phyloP scores from a whole-genome alignment of 441 rosid species.

The Adansonia rubrostipa region DNA sequence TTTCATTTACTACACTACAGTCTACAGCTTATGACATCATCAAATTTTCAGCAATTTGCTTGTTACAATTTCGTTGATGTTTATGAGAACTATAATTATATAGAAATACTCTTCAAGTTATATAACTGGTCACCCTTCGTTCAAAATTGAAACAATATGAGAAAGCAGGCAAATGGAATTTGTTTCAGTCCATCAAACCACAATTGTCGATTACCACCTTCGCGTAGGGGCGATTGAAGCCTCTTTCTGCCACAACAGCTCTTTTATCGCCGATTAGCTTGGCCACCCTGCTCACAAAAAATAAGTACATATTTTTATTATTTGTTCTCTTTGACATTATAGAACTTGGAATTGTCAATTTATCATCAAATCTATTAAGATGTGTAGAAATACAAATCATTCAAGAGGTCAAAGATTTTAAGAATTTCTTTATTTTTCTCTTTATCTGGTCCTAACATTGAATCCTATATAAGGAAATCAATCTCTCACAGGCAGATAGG shows the following conservation, averaged over 20 bases:
- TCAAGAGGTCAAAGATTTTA: not conserved
- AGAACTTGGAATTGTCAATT: not conserved
- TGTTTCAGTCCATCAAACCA: slow-evolving; percentile 50
- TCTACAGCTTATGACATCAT: not conserved
- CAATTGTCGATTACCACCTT: slow-evolving; percentile 74
- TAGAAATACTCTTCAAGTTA: not conserved
- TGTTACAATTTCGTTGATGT: slow-evolving; percentile 8
- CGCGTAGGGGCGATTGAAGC: slow-evolving; percentile 86
- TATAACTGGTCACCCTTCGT: slow-evolving; percentile 20
- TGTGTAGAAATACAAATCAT: not conserved
- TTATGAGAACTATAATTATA: slow-evolving; percentile 24
- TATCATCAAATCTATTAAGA: not conserved
- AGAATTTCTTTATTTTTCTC: no score
- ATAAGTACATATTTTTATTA: not conserved
- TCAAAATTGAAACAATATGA: slow-evolving; percentile 3
- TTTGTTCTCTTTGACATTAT: not conserved
- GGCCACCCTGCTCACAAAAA: slow-evolving; percentile 63
- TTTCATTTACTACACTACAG: not conserved
- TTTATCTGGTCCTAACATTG: no score
- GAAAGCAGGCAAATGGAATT: slow-evolving; percentile 13
- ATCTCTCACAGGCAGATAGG: no score
- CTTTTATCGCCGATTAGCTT: slow-evolving; percentile 84
- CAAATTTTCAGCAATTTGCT: slow-evolving; percentile 5
- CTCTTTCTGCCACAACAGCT: slow-evolving; percentile 89
- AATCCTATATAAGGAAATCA: no score